Conservation (phyloP, 1,284 basidiomycete genomes). For the Crepidotus sp. region DNA sequence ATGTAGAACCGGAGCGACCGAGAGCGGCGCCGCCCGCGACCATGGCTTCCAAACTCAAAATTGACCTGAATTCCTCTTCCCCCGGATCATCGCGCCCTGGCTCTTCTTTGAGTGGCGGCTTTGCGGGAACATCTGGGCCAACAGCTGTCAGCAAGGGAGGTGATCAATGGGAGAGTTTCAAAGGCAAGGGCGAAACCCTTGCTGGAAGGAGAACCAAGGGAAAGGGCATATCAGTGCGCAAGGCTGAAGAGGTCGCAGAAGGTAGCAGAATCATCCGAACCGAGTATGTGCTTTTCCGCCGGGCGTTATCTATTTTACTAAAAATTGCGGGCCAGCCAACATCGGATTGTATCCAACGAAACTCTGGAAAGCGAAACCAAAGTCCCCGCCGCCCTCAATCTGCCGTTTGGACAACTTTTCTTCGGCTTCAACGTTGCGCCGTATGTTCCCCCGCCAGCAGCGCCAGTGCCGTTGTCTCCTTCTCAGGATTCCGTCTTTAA, state of each 20-base stretch:
- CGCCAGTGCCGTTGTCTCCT: constrained; percentile 20
- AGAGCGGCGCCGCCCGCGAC: constrained; percentile 77
- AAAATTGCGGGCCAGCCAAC: constrained; percentile 47
- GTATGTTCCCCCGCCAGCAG: constrained; percentile 49
- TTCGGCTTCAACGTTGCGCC: constrained; percentile 81
- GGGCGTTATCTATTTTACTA: constrained; percentile 9
- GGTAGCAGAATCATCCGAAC: constrained; percentile 84
- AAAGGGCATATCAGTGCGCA: constrained; percentile 78
- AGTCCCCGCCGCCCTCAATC: constrained; percentile 82
- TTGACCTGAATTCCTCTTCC: constrained; percentile 79
- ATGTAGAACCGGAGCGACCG: constrained; percentile 85
- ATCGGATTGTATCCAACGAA: constrained; percentile 78
- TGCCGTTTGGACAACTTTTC: constrained; percentile 91
- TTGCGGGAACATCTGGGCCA: constrained; percentile 42
- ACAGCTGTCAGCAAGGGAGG: constrained; percentile 61
- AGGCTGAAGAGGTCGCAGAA: constrained; percentile 70
- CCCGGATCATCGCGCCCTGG: constrained; percentile 75
- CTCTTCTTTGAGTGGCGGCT: constrained; percentile 63
- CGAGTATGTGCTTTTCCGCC: constrained; percentile 49
- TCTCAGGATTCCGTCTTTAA: constrained; percentile 35
- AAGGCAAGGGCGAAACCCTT: constrained; percentile 85
- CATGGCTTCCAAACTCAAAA: constrained; percentile 97
- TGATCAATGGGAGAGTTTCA: constrained; percentile 87
- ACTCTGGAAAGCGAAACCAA: constrained; percentile 68
- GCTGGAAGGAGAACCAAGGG: constrained; percentile 86